Evolutionary conservation across 768 basidiomycete genomes (phyloP).

Genomic region (Daedaleopsis nitida): DNA sequence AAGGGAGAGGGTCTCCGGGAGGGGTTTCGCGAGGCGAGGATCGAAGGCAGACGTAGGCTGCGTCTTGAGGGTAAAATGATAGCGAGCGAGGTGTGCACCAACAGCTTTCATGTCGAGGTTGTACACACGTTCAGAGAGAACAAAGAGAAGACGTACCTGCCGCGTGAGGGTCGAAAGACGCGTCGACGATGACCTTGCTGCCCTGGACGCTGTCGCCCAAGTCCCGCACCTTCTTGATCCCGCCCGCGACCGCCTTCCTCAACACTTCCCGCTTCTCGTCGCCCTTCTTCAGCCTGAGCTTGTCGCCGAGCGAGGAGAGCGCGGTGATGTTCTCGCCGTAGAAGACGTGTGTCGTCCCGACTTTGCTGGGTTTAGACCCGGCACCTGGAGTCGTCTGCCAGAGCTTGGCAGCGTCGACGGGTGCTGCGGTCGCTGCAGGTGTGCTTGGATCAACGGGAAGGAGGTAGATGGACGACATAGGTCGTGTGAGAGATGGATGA

Average conservation of each 20-base stretch:
- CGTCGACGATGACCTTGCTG: conserved; percentile 58
- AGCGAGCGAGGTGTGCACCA: conserved; percentile 72
- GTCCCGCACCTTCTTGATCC: conserved; percentile 66
- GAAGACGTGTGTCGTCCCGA: conserved; percentile 65
- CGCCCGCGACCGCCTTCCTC: conserved; percentile 70
- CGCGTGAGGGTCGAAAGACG: conserved; percentile 70
- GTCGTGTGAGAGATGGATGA: not conserved
- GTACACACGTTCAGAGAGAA: not conserved
- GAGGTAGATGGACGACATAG: conserved; percentile 34
- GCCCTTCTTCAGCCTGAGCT: conserved; percentile 22
- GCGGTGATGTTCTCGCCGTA: conserved; percentile 40
- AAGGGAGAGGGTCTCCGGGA: conserved; percentile 52
- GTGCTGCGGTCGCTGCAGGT: conserved; percentile 30
- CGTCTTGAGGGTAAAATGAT: conserved; percentile 81
- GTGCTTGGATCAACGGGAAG: conserved; percentile 56
- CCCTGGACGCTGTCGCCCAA: conserved; percentile 61
- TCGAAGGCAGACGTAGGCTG: conserved; percentile 65
- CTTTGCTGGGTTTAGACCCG: conserved; percentile 48
- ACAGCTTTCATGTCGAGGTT: conserved; percentile 51
- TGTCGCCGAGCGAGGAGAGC: conserved; percentile 27
- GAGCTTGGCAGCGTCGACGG: conserved; percentile 49
- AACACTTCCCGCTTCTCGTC: conserved; percentile 62
- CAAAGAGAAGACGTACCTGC: conserved; percentile 53
- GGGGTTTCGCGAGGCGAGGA: conserved; percentile 54
- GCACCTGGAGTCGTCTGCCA: conserved; percentile 51